Conservation (phyloP, 345 rosid genomes). For the Lepidium africanum region DNA sequence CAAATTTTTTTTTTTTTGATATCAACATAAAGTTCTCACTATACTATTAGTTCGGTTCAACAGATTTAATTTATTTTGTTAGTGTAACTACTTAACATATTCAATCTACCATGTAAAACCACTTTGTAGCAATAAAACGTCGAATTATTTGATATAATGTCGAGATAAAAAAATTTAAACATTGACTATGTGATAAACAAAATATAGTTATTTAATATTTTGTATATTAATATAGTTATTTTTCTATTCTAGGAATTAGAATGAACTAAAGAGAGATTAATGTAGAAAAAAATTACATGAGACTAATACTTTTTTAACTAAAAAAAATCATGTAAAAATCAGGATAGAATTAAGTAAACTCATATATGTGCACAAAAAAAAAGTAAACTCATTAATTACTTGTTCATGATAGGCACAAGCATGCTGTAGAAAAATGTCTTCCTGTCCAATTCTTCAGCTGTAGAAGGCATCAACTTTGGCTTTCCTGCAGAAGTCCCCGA, state of each 20-base stretch:
- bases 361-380: neutral
- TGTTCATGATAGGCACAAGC: slow-evolving; percentile 89
- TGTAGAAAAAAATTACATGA: neutral
- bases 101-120: neutral
- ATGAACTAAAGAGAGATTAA: neutral
- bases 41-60: slow-evolving; percentile 22
- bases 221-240: neutral
- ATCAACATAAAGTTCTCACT: slow-evolving; percentile 6
- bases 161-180: neutral
- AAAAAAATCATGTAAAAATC: neutral
- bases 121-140: neutral
- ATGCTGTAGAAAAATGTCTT: slow-evolving; percentile 88
- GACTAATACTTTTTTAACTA: neutral
- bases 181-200: neutral
- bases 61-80: neutral
- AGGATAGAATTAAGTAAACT: neutral
- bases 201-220: neutral
- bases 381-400: slow-evolving; percentile 32
- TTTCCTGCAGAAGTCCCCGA: slow-evolving; percentile 93
- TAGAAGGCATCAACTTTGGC: slow-evolving; percentile 95
- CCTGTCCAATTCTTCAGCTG: slow-evolving; percentile 78
- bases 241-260: neutral
- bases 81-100: neutral
- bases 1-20: too few species aligned
- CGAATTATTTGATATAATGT: neutral